Evolutionary conservation across 2,329 filamentous ascomycete genomes (phyloP), one percentile per base, ranked within the genome.

Genomic region (Dactylellina haptotyla): DNA sequence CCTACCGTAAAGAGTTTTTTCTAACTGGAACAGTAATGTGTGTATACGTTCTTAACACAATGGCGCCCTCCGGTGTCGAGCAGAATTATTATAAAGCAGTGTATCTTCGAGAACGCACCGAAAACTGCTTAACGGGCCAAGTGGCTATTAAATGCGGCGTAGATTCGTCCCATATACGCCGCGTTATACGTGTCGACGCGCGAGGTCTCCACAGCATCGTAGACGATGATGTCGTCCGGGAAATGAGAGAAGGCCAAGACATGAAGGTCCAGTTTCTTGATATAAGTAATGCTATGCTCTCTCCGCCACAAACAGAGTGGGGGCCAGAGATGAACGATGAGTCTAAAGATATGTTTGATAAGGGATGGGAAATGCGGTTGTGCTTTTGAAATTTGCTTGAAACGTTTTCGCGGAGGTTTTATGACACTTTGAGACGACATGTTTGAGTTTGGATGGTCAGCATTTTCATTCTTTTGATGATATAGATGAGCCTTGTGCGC

Each of bases 221-320:
- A 77, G 95, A 98, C 78, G 93, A 98, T 78, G 93, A 97, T 75
- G 89, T 96, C 51, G 87, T 98, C 30, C 86, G 87, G 46, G 90
- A 94, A 80, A 84, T 98, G 58, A 87, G 88, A 1, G 95, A 99
- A 82, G 93, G 93, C 30, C 92, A 98, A 80, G 94, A 97, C 79
- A 95, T 98, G 90, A 83, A 85, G 37, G 86, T 86, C 43, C 87
- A 90, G 77, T 87, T 89, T 69, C 85, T 91, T 66, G 89, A 95
- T 77, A 84, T 91, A 46, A 82, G 65, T 80, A 82, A 54, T 80
- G 83, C 57, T 80, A 78, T 37, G 72, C 78, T 12, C 75, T 79
- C 77, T 69, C 81, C 78, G 45, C 82, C 81, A 79, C 87, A 83
- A 79, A 84, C 82, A 78, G 85, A 84, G 79, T 87, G 83, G 85